These are phyloP conservation scores for Metschnikowia orientalis DNA, from an alignment of 805 yeast species.

Conservation along the genomic window DNA sequence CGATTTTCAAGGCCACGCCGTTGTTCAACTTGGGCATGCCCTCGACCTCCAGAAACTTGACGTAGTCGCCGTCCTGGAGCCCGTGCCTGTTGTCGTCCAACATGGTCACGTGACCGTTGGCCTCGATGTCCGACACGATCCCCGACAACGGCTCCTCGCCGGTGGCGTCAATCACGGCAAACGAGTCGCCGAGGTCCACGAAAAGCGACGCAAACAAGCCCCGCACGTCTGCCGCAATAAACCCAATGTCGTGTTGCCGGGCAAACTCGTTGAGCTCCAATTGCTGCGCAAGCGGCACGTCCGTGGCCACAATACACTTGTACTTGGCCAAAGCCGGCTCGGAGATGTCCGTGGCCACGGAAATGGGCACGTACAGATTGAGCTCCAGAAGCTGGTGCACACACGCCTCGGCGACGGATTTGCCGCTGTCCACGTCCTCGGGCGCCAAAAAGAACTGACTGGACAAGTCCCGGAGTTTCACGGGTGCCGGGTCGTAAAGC, in stretches of 20 bases:
- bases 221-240: conserved; percentile 73
- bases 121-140: conserved; percentile 83
- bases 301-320: conserved; percentile 85
- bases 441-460: conserved; percentile 81
- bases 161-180: conserved; percentile 75
- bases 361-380: conserved; percentile 85
- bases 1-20: conserved; percentile 68
- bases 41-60: conserved; percentile 78
- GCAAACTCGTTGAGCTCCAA: conserved; percentile 70
- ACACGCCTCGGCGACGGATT: conserved; percentile 70
- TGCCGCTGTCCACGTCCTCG: conserved; percentile 58
- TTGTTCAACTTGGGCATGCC: conserved; percentile 74
- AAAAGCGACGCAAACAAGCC: conserved; percentile 88
- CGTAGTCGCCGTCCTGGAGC: conserved; percentile 85
- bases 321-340: conserved; percentile 52
- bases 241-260: conserved; percentile 69
- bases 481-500: conserved; percentile 74
- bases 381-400: conserved; percentile 69
- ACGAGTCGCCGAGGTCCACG: conserved; percentile 83
- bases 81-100: conserved; percentile 92
- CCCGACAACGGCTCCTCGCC: conserved; percentile 93
- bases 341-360: conserved; percentile 54
- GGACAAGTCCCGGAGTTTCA: conserved; percentile 68
- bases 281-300: conserved; percentile 65
- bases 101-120: conserved; percentile 87